These are phyloP conservation scores for Omphalotus olearius DNA, from an alignment of 1,284 basidiomycete genomes.

Conservation along the genomic window DNA sequence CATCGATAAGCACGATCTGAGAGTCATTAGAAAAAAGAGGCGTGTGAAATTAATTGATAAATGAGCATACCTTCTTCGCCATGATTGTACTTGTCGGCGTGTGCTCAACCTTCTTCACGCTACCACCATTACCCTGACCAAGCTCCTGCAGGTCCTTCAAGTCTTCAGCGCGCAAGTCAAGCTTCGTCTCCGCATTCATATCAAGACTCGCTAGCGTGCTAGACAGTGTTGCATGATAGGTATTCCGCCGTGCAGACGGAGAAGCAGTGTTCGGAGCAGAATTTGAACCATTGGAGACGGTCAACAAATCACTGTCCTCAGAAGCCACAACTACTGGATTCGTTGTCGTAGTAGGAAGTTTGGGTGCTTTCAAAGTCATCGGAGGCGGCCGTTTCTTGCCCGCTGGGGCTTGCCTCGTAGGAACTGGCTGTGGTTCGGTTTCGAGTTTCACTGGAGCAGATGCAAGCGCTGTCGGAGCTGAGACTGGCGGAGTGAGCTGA, in stretches of 20 bases:
- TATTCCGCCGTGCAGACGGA: conserved; percentile 43
- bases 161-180: conserved; percentile 78
- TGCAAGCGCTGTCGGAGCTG: background rate
- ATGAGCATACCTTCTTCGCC: conserved; percentile 81
- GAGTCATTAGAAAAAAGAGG: background rate
- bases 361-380: conserved; percentile 44
- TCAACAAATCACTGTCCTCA: conserved; percentile 29
- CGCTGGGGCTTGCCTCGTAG: conserved; percentile 14
- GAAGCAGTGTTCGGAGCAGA: conserved; percentile 36
- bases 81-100: conserved; percentile 85
- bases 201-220: conserved; percentile 73
- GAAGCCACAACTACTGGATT: conserved; percentile 28
- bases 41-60: background rate
- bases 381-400: conserved; percentile 53
- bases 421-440: conserved; percentile 13
- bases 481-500: conserved; percentile 10
- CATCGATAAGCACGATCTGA: conserved; percentile 93
- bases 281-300: conserved; percentile 31
- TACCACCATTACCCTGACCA: conserved; percentile 97
- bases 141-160: conserved; percentile 84
- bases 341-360: conserved; percentile 34
- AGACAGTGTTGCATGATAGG: conserved; percentile 69
- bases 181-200: conserved; percentile 71
- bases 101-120: conserved; percentile 94
- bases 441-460: conserved; percentile 12